Conservation (phyloP, 176 grass and related monocot species). For the Microstegium vimineum region DNA sequence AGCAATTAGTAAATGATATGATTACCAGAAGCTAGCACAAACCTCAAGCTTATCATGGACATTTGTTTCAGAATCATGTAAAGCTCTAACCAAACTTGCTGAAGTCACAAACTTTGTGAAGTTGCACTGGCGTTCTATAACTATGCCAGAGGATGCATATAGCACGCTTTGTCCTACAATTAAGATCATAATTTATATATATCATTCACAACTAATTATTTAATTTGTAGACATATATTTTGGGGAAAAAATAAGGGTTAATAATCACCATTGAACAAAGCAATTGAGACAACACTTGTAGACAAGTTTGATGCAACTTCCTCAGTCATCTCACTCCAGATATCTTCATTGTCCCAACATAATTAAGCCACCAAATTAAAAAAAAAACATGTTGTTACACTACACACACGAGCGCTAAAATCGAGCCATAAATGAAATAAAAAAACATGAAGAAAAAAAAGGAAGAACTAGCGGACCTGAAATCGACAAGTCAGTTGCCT, state of each 20-base stretch:
- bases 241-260: too few relatives aligned
- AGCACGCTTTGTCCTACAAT: not conserved
- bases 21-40: not conserved
- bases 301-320: not conserved
- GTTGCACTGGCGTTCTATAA: not conserved
- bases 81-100: not conserved
- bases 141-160: constrained; percentile 10
- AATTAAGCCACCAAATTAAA: not conserved
- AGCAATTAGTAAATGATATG: not conserved
- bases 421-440: not conserved
- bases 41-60: not conserved
- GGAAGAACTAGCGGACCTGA: not conserved
- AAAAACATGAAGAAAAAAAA: not conserved
- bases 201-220: not conserved
- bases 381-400: not conserved
- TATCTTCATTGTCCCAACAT: not conserved
- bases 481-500: not conserved
- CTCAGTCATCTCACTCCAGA: not conserved
- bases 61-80: not conserved
- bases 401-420: not conserved
- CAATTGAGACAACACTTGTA: not conserved
- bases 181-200: not conserved
- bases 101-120: not conserved
- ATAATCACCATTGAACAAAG: constrained; percentile 5
- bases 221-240: too few relatives aligned